These are phyloP conservation scores for Telfairia occidentalis DNA, from an alignment of 331 rosid genomes.

Conservation along the genomic window DNA sequence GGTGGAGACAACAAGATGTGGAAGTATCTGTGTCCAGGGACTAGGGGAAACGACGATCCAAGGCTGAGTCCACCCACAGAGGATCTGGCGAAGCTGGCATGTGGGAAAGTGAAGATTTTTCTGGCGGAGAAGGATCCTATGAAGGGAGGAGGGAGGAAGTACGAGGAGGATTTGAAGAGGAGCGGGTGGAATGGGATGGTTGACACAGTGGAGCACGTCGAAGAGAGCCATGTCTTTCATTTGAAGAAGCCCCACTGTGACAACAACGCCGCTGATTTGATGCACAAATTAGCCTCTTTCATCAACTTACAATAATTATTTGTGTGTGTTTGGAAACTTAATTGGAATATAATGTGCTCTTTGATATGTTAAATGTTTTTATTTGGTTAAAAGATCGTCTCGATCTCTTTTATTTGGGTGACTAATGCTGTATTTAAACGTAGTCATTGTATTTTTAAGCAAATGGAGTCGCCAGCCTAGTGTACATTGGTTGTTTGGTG, in stretches of 20 bases:
- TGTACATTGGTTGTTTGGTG: too few relatives aligned
- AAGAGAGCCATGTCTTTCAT: slow-evolving; percentile 10
- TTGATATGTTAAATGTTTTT: too few relatives aligned
- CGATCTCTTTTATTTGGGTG: too few relatives aligned
- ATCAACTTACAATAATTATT: too few relatives aligned
- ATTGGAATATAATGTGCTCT: too few relatives aligned
- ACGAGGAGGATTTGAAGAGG: slow-evolving; percentile 22
- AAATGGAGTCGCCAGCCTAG: too few relatives aligned
- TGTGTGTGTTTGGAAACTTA: too few relatives aligned
- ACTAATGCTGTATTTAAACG: too few relatives aligned
- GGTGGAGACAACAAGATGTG: slow-evolving; percentile 24
- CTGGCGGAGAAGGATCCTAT: slow-evolving; percentile 30
- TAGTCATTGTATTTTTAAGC: too few relatives aligned
- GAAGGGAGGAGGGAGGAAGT: slow-evolving; percentile 13
- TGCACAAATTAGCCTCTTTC: not conserved
- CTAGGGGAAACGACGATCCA: slow-evolving; percentile 26
- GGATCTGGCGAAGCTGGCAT: slow-evolving; percentile 27
- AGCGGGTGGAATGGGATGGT: slow-evolving; percentile 32
- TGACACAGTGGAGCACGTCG: slow-evolving; percentile 28
- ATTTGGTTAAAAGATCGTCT: too few relatives aligned
- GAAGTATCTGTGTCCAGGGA: slow-evolving; percentile 29
- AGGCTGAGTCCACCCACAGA: slow-evolving; percentile 27
- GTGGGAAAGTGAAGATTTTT: slow-evolving; percentile 30
- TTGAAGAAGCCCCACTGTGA: not conserved
- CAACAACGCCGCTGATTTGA: not conserved